Evolutionary conservation across 129 eudicot genomes (phyloP).

Genomic region (sunflower (Helianthus annuus)): HanXRQr2.0-SUNRISE NC_035447.2:25493745-25494244

Average conservation of each 20-base stretch:
- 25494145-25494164: too few species aligned
- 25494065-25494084: too few species aligned
- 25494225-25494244: too few species aligned
- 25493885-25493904: constrained; percentile 76
- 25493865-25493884: constrained; percentile 75
- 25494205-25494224: too few species aligned
- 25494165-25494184: too few species aligned
- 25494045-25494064: too few species aligned
- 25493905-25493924: constrained; percentile 65
- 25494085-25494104: too few species aligned
- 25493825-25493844: constrained; percentile 55
- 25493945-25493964: constrained; percentile 52
- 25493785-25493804: constrained; percentile 50
- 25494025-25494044: too few species aligned
- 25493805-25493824: constrained; percentile 70
- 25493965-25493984: constrained; percentile 32
- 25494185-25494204: too few species aligned
- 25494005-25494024: background rate
- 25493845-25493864: constrained; percentile 51
- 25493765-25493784: constrained; percentile 25
- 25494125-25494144: too few species aligned
- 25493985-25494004: background rate
- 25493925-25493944: constrained; percentile 81
- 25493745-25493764: background rate
- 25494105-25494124: too few species aligned